Evolutionary conservation across 2,329 filamentous ascomycete genomes (phyloP), one percentile per base, ranked within the genome.

Genomic region (Fusarium ramigenum): DNA sequence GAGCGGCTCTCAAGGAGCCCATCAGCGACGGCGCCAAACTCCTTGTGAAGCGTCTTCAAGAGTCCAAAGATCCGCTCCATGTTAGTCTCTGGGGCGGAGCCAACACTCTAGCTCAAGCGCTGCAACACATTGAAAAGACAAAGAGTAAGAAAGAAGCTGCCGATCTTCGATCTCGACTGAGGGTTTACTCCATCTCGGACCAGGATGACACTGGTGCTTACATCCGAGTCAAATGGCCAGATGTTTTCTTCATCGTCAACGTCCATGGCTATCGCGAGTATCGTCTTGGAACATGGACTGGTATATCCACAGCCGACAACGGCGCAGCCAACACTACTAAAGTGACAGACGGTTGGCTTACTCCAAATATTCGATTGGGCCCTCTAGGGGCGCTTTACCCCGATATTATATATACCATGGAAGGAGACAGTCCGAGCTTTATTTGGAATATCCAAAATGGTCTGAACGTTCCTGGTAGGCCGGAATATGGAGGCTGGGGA

Each of bases 111-210:
- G 57, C 66, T 5, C 63, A 69, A 28, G 63, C 66, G 1, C 16
- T 69, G 3, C 57, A 56, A 5, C 50, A 63, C 4, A 50, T 69
- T 7, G 43, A 63, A 2, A 52, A 53, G 12, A 58, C 63, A 3
- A 47, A 46, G 12, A 62, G 21, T 19, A 37, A 23, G 4, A 23
- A 50, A 19, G 14, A 56, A 42, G 39, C 50, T 14, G 58, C 43
- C 2, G 5, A 21, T 2, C 56, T 69, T 34, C 63, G 66, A 21
- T 67, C 66, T 14, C 32, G 63, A 12, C 63, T 69, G 2, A 36
- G 37, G 18, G 42, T 68, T 4, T 69, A 68, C 25, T 61, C 66
- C 2, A 69, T 68, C n/a, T 68, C 66, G 2, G 66, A 69, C 18
- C 66, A 69, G 9, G 66, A 69, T 34, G 66, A 69, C 4, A 25